Evolutionary conservation across 1,284 basidiomycete species (phyloP), one percentile per base, ranked within the genome.

Genomic region (Cutaneotrichosporon curvatum): DNA sequence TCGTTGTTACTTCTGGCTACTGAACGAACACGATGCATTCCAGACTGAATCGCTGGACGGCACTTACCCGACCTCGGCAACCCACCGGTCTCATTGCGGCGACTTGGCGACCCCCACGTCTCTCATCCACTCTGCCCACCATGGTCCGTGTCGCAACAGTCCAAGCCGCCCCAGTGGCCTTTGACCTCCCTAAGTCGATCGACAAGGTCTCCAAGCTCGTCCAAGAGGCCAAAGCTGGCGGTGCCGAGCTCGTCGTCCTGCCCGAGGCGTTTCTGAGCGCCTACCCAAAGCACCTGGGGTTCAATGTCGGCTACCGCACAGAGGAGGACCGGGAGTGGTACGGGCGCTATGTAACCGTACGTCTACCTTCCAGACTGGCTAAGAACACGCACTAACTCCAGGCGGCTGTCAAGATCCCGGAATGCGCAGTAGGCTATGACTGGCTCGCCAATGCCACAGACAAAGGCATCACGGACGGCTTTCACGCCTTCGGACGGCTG

Each of bases 221-320:
- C 18, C 73, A 62, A n/a, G 62, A 78, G 11, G 80, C 80, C 3
- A 76, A 75, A 50, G 71, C 76, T 21, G 76, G 79, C 53, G 71
- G 71, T 3, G 71, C 77, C 0, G 74, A 81, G 56, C 65, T 85
- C 2, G 80, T 76, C 21, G 79, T 84, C 10, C 83, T 85, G 59
- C 84, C 83, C 3, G 83, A 85, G 62, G 84, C 81, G 16, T 84
- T 83, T 34, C 45, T 72, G 19, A 58, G 56, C 23, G 64, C 58
- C 6, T 72, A 72, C 41, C 71, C 71, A 3, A 51, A 70, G 18
- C 60, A 64, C 19, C 40, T 63, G 4, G 41, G 35, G n/a, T 65
- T 68, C 37, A 45, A 44, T 12, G 55, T 67, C 36, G 63, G 62
- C 1, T 48, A 44, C n/a, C 47, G 63, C 22, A 57, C 54, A 10